Conservation (phyloP, 352 stramenopile species). For the Blastocystis sp. region DNA sequence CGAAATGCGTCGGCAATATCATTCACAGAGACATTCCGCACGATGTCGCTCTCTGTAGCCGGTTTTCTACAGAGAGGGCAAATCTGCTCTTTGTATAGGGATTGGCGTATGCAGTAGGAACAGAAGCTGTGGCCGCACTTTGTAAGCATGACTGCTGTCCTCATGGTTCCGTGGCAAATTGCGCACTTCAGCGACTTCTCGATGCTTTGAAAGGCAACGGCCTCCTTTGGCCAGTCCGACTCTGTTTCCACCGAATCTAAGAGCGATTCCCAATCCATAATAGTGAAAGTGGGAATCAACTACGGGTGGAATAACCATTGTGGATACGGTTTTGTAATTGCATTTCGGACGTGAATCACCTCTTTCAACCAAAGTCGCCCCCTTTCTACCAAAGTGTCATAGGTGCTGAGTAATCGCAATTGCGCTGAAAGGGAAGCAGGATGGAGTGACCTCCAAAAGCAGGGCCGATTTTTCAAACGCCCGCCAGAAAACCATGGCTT, state of each 20-base stretch:
- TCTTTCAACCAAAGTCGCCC: too few species aligned
- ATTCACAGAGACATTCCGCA: slow-evolving; percentile 34
- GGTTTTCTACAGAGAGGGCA: slow-evolving; percentile 59
- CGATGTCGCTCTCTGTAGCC: slow-evolving; percentile 60
- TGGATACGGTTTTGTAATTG: too few species aligned
- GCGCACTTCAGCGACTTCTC: slow-evolving; percentile 45
- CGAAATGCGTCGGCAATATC: slow-evolving; percentile 40
- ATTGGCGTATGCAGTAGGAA: slow-evolving; percentile 65
- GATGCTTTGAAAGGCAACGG: slow-evolving; percentile 5
- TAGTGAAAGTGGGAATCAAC: not conserved
- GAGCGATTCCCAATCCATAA: slow-evolving; percentile 49
- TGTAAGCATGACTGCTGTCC: slow-evolving; percentile 29
- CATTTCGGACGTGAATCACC: too few species aligned
- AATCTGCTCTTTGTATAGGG: slow-evolving; percentile 33
- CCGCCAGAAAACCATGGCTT: slow-evolving; percentile 11
- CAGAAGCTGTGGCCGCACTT: slow-evolving; percentile 65
- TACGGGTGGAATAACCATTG: too few species aligned
- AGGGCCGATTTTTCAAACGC: not conserved
- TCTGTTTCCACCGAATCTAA: slow-evolving; percentile 54
- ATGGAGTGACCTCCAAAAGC: not conserved
- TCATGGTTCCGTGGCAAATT: slow-evolving; percentile 63
- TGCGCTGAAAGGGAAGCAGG: too few species aligned
- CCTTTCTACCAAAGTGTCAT: too few species aligned
- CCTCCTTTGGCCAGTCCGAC: slow-evolving; percentile 52
- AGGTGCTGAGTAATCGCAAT: too few species aligned